Conservation (phyloP, 2,329 filamentous ascomycete species). For the Leptosphaerulina australis region DNA sequence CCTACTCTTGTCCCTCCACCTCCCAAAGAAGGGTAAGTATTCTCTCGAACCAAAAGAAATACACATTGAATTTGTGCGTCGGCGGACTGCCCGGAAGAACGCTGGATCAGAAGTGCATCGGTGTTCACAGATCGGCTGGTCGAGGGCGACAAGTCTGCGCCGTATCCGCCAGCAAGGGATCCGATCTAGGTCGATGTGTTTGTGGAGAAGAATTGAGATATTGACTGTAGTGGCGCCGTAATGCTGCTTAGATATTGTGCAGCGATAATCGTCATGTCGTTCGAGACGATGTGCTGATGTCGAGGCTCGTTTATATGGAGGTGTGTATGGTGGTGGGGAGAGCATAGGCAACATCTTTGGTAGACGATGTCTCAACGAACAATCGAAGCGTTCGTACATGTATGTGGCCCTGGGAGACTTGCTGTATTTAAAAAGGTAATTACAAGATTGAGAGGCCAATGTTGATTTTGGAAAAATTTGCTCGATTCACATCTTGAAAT, state of each 20-base stretch:
- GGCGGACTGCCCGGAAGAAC: slow-evolving; percentile 10
- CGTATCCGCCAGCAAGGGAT: slow-evolving; percentile 12
- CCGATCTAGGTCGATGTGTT: slow-evolving; percentile 8
- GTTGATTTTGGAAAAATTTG: not conserved
- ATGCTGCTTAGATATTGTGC: slow-evolving; percentile 1
- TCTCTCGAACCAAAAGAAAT: slow-evolving; percentile 11
- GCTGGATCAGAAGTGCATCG: slow-evolving; percentile 10
- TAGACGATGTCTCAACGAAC: not conserved
- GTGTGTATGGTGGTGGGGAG: slow-evolving; percentile 8
- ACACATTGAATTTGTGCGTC: slow-evolving; percentile 9
- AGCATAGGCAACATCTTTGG: not conserved
- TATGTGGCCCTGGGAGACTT: not conserved
- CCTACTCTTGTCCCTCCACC: slow-evolving; percentile 6
- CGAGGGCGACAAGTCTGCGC: slow-evolving; percentile 13
- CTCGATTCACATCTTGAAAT: not conserved
- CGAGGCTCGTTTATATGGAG: not conserved
- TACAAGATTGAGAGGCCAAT: not conserved
- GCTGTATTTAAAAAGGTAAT: not conserved
- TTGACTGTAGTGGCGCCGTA: slow-evolving; percentile 2
- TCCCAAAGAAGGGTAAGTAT: slow-evolving; percentile 11
- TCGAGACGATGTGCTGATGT: not conserved
- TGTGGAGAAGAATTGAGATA: slow-evolving; percentile 9
- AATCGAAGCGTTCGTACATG: slow-evolving; percentile 8
- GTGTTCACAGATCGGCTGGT: slow-evolving; percentile 15
- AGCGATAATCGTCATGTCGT: slow-evolving; percentile 10